A percentile compares a stretch with the other conserved stretches of the same genome.
Evolutionary conservation across 2,329 filamentous ascomycete species (phyloP).

Genomic region (Calonectria pauciramosa): DNA sequence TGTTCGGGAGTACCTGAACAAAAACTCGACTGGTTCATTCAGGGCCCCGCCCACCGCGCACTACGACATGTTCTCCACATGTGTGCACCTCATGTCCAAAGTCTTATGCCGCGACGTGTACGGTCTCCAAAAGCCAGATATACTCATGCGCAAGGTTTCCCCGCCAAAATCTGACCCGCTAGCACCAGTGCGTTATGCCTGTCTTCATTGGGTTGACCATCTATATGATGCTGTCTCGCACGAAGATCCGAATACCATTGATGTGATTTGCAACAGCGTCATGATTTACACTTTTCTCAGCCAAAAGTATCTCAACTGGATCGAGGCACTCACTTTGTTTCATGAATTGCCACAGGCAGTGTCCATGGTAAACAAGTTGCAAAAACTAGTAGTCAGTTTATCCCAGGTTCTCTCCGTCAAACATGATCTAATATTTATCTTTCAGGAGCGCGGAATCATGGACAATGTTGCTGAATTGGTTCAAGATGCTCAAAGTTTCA

Average conservation of each 20-base stretch:
- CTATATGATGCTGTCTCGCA: slow-evolving; percentile 11
- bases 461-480: background rate
- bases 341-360: slow-evolving; percentile 21
- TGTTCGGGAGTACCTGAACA: slow-evolving; percentile 57
- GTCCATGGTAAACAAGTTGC: background rate
- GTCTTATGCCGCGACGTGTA: slow-evolving; percentile 54
- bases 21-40: slow-evolving; percentile 35
- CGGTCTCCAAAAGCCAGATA: slow-evolving; percentile 37
- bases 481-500: slow-evolving; percentile 12
- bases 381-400: background rate
- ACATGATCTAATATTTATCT: background rate
- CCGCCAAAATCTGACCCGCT: slow-evolving; percentile 32
- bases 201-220: slow-evolving; percentile 41
- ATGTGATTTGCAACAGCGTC: background rate
- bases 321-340: slow-evolving; percentile 58
- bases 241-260: background rate
- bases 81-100: slow-evolving; percentile 48
- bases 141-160: slow-evolving; percentile 17
- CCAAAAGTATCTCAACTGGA: slow-evolving; percentile 52
- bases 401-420: background rate
- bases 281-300: background rate
- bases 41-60: slow-evolving; percentile 45
- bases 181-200: slow-evolving; percentile 33
- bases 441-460: background rate
- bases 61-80: slow-evolving; percentile 50